Evolutionary conservation across 2,329 filamentous ascomycete species (phyloP).

Genomic region (Nemania sp.): DNA sequence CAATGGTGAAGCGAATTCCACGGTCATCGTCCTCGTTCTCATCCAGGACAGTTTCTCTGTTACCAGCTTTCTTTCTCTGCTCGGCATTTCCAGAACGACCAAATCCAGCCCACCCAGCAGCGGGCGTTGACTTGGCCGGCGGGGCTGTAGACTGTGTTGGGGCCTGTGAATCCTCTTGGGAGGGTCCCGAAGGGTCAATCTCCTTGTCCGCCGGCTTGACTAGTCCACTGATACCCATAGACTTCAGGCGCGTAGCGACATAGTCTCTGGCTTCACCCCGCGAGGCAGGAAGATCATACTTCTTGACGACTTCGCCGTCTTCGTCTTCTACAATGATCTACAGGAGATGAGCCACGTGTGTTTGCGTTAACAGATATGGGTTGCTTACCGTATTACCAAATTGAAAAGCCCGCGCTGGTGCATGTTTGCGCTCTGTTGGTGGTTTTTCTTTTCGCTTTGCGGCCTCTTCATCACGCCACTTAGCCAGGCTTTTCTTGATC

Average conservation of each 20-base stretch:
- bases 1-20: slow-evolving; percentile 76
- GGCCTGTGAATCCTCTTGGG: slow-evolving; percentile 37
- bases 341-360: neutral
- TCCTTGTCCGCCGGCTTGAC: slow-evolving; percentile 48
- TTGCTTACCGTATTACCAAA: slow-evolving; percentile 74
- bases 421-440: slow-evolving; percentile 60
- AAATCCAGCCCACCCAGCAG: slow-evolving; percentile 58
- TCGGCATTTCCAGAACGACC: slow-evolving; percentile 39
- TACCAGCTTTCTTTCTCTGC: slow-evolving; percentile 47
- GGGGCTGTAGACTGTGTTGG: slow-evolving; percentile 30
- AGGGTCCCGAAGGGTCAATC: slow-evolving; percentile 36
- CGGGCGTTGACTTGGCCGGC: slow-evolving; percentile 46
- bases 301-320: slow-evolving; percentile 84
- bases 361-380: neutral
- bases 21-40: slow-evolving; percentile 68
- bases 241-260: slow-evolving; percentile 55
- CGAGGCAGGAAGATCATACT: slow-evolving; percentile 72
- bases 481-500: slow-evolving; percentile 55
- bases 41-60: slow-evolving; percentile 44
- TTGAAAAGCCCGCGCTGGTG: slow-evolving; percentile 81
- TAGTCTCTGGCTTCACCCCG: slow-evolving; percentile 50
- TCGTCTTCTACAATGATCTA: slow-evolving; percentile 86
- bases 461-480: slow-evolving; percentile 63
- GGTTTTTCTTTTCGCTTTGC: slow-evolving; percentile 64
- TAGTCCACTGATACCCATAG: slow-evolving; percentile 56